Conservation (phyloP, 1,284 basidiomycete species). For the Apiotrichum gracile region DNA sequence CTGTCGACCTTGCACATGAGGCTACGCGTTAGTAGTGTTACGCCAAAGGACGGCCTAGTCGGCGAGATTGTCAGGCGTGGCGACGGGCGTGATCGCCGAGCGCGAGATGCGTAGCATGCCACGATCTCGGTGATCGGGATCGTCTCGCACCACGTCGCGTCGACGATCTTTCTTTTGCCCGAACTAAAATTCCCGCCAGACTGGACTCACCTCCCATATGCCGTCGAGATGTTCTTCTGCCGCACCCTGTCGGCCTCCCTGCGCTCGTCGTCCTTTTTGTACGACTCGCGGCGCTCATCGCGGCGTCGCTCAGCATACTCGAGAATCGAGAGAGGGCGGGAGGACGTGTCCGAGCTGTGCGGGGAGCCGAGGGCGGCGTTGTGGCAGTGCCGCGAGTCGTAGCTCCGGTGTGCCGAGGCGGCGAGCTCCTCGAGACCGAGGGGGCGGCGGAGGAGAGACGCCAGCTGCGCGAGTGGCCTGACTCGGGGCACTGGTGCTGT, state of each 20-base stretch:
- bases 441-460: neutral
- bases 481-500: conserved; percentile 10
- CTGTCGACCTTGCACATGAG: conserved; percentile 2
- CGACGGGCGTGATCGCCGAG: no score
- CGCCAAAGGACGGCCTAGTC: neutral
- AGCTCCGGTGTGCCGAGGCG: neutral
- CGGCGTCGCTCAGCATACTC: conserved; percentile 1
- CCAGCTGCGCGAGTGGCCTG: conserved; percentile 3
- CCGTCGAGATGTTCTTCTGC: conserved; percentile 11
- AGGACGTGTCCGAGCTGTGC: neutral
- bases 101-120: no score
- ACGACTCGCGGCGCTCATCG: neutral
- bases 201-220: conserved; percentile 20
- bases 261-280: neutral
- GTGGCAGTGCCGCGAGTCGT: neutral
- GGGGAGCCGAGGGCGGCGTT: neutral
- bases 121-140: no score
- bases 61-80: no score
- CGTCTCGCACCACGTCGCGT: no score
- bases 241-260: neutral
- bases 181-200: no score
- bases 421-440: neutral
- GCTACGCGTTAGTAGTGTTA: neutral
- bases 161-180: no score
- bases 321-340: neutral